Evolutionary conservation across 2,329 filamentous ascomycete genomes (phyloP), one percentile per base, ranked within the genome.

Genomic region (Knufia petricola): DNA sequence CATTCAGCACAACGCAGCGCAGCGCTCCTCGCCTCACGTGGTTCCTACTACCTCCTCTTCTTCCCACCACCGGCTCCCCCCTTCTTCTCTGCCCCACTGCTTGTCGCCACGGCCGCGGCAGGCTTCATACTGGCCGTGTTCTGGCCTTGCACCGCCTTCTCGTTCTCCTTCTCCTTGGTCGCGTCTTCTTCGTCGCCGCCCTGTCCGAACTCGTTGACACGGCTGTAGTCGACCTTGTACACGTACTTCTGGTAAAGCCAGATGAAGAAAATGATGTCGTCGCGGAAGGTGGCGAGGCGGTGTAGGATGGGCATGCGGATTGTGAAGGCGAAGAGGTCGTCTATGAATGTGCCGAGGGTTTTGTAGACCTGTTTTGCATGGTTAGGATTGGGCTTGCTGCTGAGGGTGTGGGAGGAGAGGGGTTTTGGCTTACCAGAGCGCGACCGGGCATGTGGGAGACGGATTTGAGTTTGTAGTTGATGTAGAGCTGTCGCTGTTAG

Each of bases 331-430:
- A 98, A 98, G 26, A 98, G 74, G 63, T 98, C 92, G 67, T 98
- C 92, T 65, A 98, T 96, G 66, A 98, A 98, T 3, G 92, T 96
- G 72, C 96, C 95, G 56, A 96, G 73, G 69, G 95, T 95, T 71
- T 96, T 95, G 78, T 95, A 95, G 66, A 83, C 90, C 87, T 98
- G 92, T 41, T 92, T 87, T 1, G 92, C 89, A 90, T 98, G 95
- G 69, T 98, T 92, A 9, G 37, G 3, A 21, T 40, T 21, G 17
- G 10, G 24, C 26, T 6, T 28, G 26, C 26, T 6, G 26, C 8
- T 23, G n/a, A 32, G 24, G 28, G 96, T 87, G 58, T 72, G 77
- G 66, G 79, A 52, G 9, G 95, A 72, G 95, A 95, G 56, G 95
- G 72, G 69, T 94, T 94, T 71, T 95, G 95, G 77, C 95, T 95